These are phyloP conservation scores for Arxiozyma heterogenica DNA, from an alignment of 1,139 yeast genomes.

Conservation along the genomic window DNA sequence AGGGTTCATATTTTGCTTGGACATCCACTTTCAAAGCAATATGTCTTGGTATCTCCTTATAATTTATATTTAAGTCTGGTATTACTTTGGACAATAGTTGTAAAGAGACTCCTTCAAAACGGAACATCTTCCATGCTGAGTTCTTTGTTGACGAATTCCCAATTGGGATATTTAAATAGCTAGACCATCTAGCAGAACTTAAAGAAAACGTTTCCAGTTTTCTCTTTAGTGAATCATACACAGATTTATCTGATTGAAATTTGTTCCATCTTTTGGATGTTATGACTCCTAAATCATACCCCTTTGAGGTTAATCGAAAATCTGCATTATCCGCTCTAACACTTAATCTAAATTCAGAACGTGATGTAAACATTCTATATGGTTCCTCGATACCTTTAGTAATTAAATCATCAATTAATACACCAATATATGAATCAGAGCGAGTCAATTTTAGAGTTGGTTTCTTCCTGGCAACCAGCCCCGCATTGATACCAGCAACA, in stretches of 20 bases:
- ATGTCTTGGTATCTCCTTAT: conserved; percentile 39
- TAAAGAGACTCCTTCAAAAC: conserved; percentile 36
- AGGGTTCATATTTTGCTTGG: conserved; percentile 78
- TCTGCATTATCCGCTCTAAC: conserved; percentile 95
- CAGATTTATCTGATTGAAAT: conserved; percentile 39
- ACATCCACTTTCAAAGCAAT: conserved; percentile 57
- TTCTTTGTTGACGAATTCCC: conserved; percentile 40
- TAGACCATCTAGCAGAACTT: conserved; percentile 57
- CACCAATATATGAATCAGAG: conserved; percentile 86
- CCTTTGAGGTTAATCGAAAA: conserved; percentile 62
- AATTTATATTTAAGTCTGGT: conserved; percentile 29
- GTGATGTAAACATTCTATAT: conserved; percentile 93
- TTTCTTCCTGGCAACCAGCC: conserved; percentile 34
- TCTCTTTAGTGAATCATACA: conserved; percentile 39
- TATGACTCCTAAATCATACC: conserved; percentile 60
- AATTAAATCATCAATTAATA: conserved; percentile 82
- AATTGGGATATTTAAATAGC: conserved; percentile 32
- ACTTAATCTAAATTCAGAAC: conserved; percentile 86
- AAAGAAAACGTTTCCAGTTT: conserved; percentile 40
- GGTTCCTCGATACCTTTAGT: conserved; percentile 98
- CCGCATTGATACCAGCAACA: conserved; percentile 90
- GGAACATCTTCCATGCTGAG: conserved; percentile 47
- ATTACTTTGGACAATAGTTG: conserved; percentile 28
- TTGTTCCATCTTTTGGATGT: conserved; percentile 47
- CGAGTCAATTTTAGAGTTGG: conserved; percentile 50